Evolutionary conservation across 2,329 filamentous ascomycete genomes (phyloP).

Genomic region (Arthrinium puccinioides): DNA sequence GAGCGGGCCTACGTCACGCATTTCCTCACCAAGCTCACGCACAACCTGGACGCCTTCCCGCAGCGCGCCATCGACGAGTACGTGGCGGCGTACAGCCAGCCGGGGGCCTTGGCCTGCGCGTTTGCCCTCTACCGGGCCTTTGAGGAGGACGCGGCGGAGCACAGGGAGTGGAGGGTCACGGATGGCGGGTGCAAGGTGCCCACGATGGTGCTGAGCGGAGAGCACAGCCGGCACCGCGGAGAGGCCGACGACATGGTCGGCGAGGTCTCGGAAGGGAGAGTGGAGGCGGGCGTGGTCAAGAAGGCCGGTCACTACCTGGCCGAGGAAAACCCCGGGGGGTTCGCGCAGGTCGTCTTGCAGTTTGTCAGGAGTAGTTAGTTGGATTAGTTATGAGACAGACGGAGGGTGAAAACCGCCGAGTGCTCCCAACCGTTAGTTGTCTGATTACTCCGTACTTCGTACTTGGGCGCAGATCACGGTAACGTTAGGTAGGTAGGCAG

Average conservation of each 20-base stretch:
- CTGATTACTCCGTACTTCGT: too few species aligned
- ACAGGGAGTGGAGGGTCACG: constrained; percentile 16
- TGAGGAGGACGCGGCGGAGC: constrained; percentile 22
- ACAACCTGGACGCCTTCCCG: constrained; percentile 27
- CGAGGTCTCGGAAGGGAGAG: constrained; percentile 21
- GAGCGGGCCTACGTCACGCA: constrained; percentile 34
- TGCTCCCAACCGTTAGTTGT: too few species aligned
- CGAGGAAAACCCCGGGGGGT: constrained; percentile 29
- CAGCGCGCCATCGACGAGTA: constrained; percentile 30
- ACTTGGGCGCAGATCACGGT: too few species aligned
- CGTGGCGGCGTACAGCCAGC: constrained; percentile 23
- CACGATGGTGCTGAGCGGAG: constrained; percentile 22
- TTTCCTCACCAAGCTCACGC: constrained; percentile 30
- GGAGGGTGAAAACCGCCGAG: too few species aligned
- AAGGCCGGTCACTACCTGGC: constrained; percentile 27
- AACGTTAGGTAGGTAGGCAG: too few species aligned
- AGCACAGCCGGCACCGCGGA: constrained; percentile 14
- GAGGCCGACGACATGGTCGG: constrained; percentile 19
- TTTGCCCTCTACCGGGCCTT: constrained; percentile 27
- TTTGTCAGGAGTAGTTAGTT: too few species aligned
- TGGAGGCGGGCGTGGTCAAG: constrained; percentile 15
- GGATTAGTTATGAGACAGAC: too few species aligned
- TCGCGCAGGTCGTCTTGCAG: constrained; percentile 6
- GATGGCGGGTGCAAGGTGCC: constrained; percentile 23
- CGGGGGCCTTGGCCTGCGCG: constrained; percentile 23